phyloP scores from a whole-genome alignment of 2,329 filamentous ascomycete species.

The Exophiala sp. region DNA sequence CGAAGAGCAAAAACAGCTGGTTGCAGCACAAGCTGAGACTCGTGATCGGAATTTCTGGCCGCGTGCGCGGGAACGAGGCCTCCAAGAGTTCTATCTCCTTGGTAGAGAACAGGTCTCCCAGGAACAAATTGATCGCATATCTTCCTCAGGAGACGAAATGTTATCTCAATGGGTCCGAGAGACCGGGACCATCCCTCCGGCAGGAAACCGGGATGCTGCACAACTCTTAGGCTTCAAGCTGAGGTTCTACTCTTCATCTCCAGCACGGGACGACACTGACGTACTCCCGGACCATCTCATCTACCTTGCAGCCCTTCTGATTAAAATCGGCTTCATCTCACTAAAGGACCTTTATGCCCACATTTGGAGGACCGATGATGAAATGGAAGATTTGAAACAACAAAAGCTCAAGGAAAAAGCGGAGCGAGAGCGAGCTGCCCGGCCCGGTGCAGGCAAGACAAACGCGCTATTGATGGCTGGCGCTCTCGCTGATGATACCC shows the following conservation, averaged over 20 bases:
- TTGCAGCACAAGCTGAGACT: constrained; percentile 52
- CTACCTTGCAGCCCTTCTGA: constrained; percentile 81
- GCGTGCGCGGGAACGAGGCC: constrained; percentile 65
- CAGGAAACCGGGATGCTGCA: constrained; percentile 84
- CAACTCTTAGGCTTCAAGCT: constrained; percentile 96
- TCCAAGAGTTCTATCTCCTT: constrained; percentile 84
- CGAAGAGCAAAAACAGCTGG: constrained; percentile 61
- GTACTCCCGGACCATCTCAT: constrained; percentile 85
- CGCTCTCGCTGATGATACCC: constrained; percentile 75
- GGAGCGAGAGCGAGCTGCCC: constrained; percentile 65
- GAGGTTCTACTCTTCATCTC: constrained; percentile 76
- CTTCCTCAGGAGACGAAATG: constrained; percentile 46
- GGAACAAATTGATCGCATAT: constrained; percentile 43
- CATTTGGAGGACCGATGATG: constrained; percentile 75
- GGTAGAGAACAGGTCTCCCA: constrained; percentile 64
- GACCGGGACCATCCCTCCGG: constrained; percentile 74
- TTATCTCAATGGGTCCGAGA: constrained; percentile 69
- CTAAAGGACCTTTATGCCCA: constrained; percentile 86
- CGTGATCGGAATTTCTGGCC: constrained; percentile 78
- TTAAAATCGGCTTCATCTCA: constrained; percentile 96
- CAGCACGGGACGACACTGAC: constrained; percentile 67
- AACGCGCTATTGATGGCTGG: constrained; percentile 87
- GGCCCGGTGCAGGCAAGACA: constrained; percentile 61
- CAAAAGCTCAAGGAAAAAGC: constrained; percentile 69
- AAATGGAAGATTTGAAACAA: constrained; percentile 68